Base-by-base conservation (phyloP, 2,329 filamentous ascomycete genomes). In the Fusarium sp. region DNA sequence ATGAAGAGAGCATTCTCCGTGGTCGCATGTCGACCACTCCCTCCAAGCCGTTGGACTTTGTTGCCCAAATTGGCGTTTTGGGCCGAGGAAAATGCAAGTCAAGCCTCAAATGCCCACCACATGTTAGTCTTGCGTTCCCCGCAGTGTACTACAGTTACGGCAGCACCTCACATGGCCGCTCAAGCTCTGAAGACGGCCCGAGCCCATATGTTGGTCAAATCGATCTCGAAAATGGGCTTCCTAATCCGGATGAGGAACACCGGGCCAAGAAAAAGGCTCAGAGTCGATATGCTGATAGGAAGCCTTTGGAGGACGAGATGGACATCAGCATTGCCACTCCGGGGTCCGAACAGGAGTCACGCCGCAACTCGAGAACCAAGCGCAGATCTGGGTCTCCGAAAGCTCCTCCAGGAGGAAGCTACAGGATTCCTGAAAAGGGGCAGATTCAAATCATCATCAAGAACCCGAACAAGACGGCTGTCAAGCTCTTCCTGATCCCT, bases 361-460 rank as follows among this genome's bases (percentile, higher is more conserved):
- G 84, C 54, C 76, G 73, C 9, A 83, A 84, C 37, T 74, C 79
- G 50, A 81, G 83, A 69, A 75, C 80, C 7, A 92, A 89, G 72
- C 88, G 92, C 61, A 87, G 90, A 62, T 87, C 90, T 7, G 84
- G 86, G 33, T 82, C 82, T 0, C 80, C 81, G 15, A 85, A 82
- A 61, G 90, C 92, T 17, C 94, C 95, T 1, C 93, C 94, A 0
- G 95, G 95, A 9, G 96, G 97, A 38, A 94, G 94, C 79, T 99
- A 98, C 81, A 92, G 97, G 50, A 98, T 99, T 63, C 97, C 97
- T 0, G 92, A 97, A 79, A 93, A 95, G 81, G 97, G 97, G 0
- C 97, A 98, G 82, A 87, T 99, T 15, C 97, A 99, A 79, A 97
- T 99, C 73, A 93, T 99, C 71, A 94, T 99, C 81, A 98, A 98